Evolutionary conservation across 2,329 filamentous ascomycete species (phyloP), one percentile per base, ranked within the genome.

Genomic region (Penicillium sclerotiorum): DNA sequence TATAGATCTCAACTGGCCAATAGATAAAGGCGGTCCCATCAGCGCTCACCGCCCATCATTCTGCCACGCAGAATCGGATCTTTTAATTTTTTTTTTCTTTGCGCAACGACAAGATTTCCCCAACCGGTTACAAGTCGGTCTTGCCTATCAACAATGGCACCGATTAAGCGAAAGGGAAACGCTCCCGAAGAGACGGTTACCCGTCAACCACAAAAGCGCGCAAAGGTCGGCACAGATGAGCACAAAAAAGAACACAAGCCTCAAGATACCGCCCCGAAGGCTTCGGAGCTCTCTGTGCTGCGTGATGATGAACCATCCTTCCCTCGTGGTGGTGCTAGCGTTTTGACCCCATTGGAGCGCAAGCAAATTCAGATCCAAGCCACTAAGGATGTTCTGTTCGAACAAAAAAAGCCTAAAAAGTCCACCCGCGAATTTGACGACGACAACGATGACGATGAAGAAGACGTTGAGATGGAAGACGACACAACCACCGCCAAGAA

Each of bases 341-440:
- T 96, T 45, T 77, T 99, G 67, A 96, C 94, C 2, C 92, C 94
- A 17, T 78, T 99, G 44, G 94, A 99, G 71, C 89, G 95, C 68
- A 96, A 96, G 75, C 90, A 97, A 73, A 97, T 99, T 56, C 88
- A 94, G 64, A 87, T 95, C 50, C 88, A 97, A 72, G 94, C 94
- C 38, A 94, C 89, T 66, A 86, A 88, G 62, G 94, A 99, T 77
- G 94, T 92, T 33, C 77, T 95, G 32, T 94, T 93, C 67, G 94
- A 97, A 72, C 87, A 95, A 62, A 81, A 87, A 59, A 83, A 82
- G 40, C 74, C 77, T 43, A 78, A 80, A 49, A 73, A 74, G 36
- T 66, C 72, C 22, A 77, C 80, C 53, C 77, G 59, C 50, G 57
- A 60, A 63, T 44, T 72, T 64, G 60, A 83, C 81, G 69, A 86